phyloP scores from a whole-genome alignment of 768 basidiomycete species.

The Termitomyces bulborhizus region DNA sequence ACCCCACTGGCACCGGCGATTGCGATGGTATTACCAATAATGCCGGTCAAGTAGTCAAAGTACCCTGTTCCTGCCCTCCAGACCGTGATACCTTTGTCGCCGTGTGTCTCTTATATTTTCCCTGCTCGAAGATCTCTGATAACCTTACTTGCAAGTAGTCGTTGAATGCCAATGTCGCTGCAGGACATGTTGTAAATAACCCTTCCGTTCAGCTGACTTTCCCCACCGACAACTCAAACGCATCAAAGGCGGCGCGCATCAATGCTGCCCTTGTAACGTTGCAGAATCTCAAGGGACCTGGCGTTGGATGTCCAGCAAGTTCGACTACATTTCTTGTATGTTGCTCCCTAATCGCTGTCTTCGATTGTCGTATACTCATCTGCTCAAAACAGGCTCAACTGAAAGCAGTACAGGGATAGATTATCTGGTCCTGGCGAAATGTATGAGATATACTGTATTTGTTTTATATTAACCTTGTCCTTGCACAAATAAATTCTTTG shows the following conservation, averaged over 20 bases:
- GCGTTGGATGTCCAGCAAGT: slow-evolving; percentile 56
- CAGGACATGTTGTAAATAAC: slow-evolving; percentile 61
- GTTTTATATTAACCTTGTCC: not conserved
- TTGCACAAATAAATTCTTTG: not conserved
- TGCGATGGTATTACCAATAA: slow-evolving; percentile 58
- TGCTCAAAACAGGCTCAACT: slow-evolving; percentile 18
- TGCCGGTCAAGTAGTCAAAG: slow-evolving; percentile 47
- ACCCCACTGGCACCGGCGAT: slow-evolving; percentile 66
- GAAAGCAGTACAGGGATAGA: slow-evolving; percentile 18
- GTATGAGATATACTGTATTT: not conserved
- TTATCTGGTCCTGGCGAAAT: not conserved
- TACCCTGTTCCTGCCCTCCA: slow-evolving; percentile 68
- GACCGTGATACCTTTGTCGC: slow-evolving; percentile 42
- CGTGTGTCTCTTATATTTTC: slow-evolving; percentile 21
- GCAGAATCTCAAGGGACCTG: slow-evolving; percentile 67
- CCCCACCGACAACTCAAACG: slow-evolving; percentile 53
- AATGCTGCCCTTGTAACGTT: slow-evolving; percentile 55
- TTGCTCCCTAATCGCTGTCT: not conserved
- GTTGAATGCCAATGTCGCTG: slow-evolving; percentile 52
- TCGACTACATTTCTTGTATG: slow-evolving; percentile 19
- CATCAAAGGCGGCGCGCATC: slow-evolving; percentile 51
- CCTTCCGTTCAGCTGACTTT: slow-evolving; percentile 48
- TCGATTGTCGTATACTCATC: not conserved
- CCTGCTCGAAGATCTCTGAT: not conserved
- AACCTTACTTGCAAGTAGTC: slow-evolving; percentile 19